These are phyloP conservation scores for Cercospora beticola DNA, from an alignment of 2,329 filamentous ascomycete species.

Conservation along the genomic window DNA sequence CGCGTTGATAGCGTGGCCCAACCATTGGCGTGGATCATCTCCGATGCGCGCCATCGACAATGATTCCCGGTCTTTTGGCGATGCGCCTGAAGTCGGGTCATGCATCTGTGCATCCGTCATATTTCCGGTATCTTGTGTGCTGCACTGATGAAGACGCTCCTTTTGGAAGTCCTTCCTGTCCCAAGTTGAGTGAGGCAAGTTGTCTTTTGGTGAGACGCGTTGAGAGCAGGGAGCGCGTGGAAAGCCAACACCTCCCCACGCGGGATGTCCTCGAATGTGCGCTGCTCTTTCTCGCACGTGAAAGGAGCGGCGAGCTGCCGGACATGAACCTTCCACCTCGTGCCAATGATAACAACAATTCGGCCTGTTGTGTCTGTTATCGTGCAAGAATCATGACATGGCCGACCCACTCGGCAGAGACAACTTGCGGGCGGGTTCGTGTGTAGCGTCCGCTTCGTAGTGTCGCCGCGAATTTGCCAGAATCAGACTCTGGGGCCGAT, in stretches of 20 bases:
- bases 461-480: background rate
- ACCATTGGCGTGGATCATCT: constrained; percentile 15
- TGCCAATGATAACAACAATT: background rate
- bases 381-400: background rate
- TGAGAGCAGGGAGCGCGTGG: background rate
- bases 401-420: constrained; percentile 5
- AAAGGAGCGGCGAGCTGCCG: background rate
- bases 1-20: constrained; percentile 1
- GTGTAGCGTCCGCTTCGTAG: constrained; percentile 5
- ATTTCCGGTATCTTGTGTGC: background rate
- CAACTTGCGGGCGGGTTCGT: background rate
- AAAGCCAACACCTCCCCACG: background rate
- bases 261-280: background rate
- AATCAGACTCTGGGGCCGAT: constrained; percentile 2
- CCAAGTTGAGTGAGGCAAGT: background rate
- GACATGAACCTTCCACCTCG: background rate
- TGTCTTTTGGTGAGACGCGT: background rate
- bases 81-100: background rate
- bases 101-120: constrained; percentile 8
- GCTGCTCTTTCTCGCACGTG: constrained; percentile 5
- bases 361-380: background rate
- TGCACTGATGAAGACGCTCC: background rate
- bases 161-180: background rate
- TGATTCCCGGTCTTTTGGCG: background rate
- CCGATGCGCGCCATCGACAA: constrained; percentile 11